Base-by-base conservation (phyloP, 371 early-diverging fungal species). In the Mucor indicus region DNA sequence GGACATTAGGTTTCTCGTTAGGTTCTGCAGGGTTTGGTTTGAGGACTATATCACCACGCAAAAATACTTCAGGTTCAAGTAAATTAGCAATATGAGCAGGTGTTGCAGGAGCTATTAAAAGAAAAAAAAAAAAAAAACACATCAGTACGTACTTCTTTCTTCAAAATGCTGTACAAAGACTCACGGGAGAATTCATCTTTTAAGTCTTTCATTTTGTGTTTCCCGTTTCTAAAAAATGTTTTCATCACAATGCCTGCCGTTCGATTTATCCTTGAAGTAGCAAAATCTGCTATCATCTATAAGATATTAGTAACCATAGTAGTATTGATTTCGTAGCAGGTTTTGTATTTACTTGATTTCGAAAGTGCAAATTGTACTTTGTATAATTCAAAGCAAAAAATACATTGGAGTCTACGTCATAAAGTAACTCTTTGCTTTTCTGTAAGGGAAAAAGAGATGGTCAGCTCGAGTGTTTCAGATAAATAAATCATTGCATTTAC, bases 361-460 rank as follows among this genome's bases (percentile, higher is more conserved):
- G 83, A 55, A 87, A 69, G 25, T 77, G 65, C 42, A 91, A 76
- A 48, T 86, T 87, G 50, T 83, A 87, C 33, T 81, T 79, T 16
- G 86, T 81, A 60, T 71, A 83, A 57, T 91, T 89, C 42, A 90
- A 63, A 21, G 72, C 64, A 62, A 84, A 89, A 50, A 70, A 86
- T 15, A 73, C 68, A 19, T 72, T 67, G 21, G 76, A 64, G 38
- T 83, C 68, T 15, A 67, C 49, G 1, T 60, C 76, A 36, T 25
- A 54, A 61, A 79, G 61, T 17, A 70, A 60, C 32, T 76, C 75
- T 1, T 54, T 38, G 12, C 25, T 36, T 31, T 44, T 43, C 43
- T 30, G n/a, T n/a, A n/a, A n/a, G n/a, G n/a, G n/a, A n/a, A n/a
- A n/a, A n/a, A n/a, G n/a, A n/a, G n/a, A n/a, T n/a, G n/a, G n/a